Base-by-base conservation (phyloP, 306 rosid genomes). In the Dryas alaskensis region DNA sequence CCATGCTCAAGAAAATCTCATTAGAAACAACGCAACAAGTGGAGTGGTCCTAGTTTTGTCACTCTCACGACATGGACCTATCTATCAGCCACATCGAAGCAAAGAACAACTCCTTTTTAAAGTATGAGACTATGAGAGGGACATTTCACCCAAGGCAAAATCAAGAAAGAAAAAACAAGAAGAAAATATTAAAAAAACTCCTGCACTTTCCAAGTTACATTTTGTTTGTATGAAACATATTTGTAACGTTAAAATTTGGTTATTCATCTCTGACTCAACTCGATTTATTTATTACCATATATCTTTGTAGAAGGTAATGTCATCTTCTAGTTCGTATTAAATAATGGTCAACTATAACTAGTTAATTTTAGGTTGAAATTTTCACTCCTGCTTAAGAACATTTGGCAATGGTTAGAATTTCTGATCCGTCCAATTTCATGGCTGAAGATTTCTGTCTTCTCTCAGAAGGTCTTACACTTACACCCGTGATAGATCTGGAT, bases 31-130 rank as follows among this genome's bases (percentile, higher is more conserved):
- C 37, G 2, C 37, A 31, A 31, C 62, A 51, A 61, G 53, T 39
- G 3, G 61, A 9, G 71, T 70, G 81, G 76, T 70, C 81, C 59
- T 43, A 3, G 8, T 6, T 61, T 49, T 60, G 69, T 13, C 45
- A 40, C 17, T 27, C 22, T 9, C 17, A 54, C 17, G 25, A 43
- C 31, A 16, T 46, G 75, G 58, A n/a, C 63, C 54, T 42, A 0
- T 55, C 63, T 42, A 76, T 64, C 71, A 69, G 61, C 54, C 63
- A 8, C 60, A 60, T 61, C 31, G 31, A 44, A 42, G 25, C 39
- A 51, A 61, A 27, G 55, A 51, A 43, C 44, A 51, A 51, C 25
- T 2, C 60, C 46, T 55, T 69, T 43, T 69, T 27, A 22, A 50
- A 39, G 62, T 5, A 31, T n/a, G 27, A 57, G 62, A 17, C 37